Conservation (phyloP, 768 basidiomycete species). For the Rubroboletus pulcherrimus region DNA sequence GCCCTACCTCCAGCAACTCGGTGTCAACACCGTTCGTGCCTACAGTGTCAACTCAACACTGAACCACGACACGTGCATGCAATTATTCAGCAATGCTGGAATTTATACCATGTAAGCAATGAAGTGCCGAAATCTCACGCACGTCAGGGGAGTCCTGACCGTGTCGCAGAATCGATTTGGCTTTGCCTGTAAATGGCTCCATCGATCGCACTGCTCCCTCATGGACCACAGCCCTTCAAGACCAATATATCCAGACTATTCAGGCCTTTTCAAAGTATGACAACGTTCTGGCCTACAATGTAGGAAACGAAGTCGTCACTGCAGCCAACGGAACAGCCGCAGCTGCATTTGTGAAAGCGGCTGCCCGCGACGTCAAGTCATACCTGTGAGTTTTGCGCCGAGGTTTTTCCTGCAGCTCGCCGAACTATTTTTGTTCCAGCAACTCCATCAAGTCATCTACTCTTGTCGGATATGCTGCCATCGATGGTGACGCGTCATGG, state of each 20-base stretch:
- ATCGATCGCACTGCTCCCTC: conserved; percentile 68
- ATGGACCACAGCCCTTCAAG: conserved; percentile 79
- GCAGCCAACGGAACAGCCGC: conserved; percentile 51
- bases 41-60: conserved; percentile 82
- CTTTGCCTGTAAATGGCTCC: conserved; percentile 82
- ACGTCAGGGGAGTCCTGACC: conserved; percentile 6
- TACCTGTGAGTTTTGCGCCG: conserved; percentile 58
- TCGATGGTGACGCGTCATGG: conserved; percentile 66
- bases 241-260: conserved; percentile 76
- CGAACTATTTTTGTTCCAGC: conserved; percentile 31
- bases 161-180: conserved; percentile 69
- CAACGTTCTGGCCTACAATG: conserved; percentile 85
- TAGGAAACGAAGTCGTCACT: conserved; percentile 81
- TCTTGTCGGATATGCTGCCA: conserved; percentile 83
- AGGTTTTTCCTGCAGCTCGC: neutral
- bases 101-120: conserved; percentile 83
- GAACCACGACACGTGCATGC: conserved; percentile 90
- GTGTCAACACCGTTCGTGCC: conserved; percentile 78
- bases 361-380: conserved; percentile 82
- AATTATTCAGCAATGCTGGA: conserved; percentile 64
- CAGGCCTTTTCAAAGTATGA: conserved; percentile 79
- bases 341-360: conserved; percentile 83
- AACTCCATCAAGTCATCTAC: conserved; percentile 58
- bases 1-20: conserved; percentile 69
- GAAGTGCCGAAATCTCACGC: neutral